phyloP scores from a whole-genome alignment of 1,139 yeast species.

The Suhomyces anneliseae region DNA sequence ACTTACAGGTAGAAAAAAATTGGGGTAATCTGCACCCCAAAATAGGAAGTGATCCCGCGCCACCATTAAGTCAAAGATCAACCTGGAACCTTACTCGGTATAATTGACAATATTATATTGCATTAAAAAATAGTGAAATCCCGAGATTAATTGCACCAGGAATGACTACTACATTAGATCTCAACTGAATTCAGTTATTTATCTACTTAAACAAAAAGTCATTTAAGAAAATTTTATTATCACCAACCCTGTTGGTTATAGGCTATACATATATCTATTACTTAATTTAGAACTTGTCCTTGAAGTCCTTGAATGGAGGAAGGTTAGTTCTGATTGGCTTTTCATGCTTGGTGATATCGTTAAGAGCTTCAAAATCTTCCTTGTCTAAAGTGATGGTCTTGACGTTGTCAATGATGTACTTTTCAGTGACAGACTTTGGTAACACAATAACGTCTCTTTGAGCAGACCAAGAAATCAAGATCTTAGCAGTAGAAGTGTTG shows the following conservation, averaged over 20 bases:
- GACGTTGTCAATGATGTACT: constrained; percentile 61
- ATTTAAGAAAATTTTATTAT: too few relatives aligned
- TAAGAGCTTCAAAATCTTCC: constrained; percentile 55
- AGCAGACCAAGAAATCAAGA: constrained; percentile 71
- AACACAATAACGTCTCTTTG: constrained; percentile 68
- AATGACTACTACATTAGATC: too few relatives aligned
- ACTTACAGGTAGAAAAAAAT: too few relatives aligned
- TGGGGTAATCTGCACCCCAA: too few relatives aligned
- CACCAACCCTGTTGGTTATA: neutral
- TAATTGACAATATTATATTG: too few relatives aligned
- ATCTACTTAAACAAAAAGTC: too few relatives aligned
- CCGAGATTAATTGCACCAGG: too few relatives aligned
- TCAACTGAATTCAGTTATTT: too few relatives aligned
- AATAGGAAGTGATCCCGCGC: too few relatives aligned
- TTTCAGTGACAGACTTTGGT: constrained; percentile 68
- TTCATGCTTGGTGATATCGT: constrained; percentile 42
- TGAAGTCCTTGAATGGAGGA: constrained; percentile 18
- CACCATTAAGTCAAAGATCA: too few relatives aligned
- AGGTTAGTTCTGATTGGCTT: constrained; percentile 52
- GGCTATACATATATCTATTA: neutral
- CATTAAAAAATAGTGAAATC: too few relatives aligned
- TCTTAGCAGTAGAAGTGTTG: constrained; percentile 56
- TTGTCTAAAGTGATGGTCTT: constrained; percentile 49
- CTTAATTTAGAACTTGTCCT: neutral
- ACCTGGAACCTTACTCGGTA: too few relatives aligned